Base-by-base conservation (phyloP, 2,329 filamentous ascomycete genomes). In the Penicillium sp. region DNA sequence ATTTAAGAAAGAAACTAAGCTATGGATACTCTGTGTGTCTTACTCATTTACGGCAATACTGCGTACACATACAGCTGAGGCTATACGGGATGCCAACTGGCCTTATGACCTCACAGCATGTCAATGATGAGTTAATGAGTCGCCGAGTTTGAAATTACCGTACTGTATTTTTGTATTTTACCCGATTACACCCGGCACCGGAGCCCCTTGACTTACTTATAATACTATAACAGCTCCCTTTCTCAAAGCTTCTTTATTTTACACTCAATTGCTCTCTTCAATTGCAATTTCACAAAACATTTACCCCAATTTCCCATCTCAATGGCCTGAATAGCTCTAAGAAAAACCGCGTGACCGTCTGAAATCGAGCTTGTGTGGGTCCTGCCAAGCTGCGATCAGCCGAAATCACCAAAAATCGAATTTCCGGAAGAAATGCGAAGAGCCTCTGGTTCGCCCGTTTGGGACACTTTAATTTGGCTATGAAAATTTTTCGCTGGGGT, bases 351-450 rank as follows among this genome's bases (percentile, higher is more conserved):
- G 53, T 51, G 53, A 26, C 14, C 43, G 45, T 46, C 52, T 55
- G 53, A 40, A 44, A 60, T 61, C 53, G 56, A 66, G 63, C 63
- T 66, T 59, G 52, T 66, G 63, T 65, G 62, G 63, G 63, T 65
- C 63, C 45, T 45, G 62, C 63, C 62, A 65, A 63, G 59, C 55
- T 62, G 61, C 56, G 59, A 63, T 57, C 61, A 58, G 56, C 61
- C 62, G 56, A 57, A 44, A 58, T 63, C 58, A 57, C 50, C 36
- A 51, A 58, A 48, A 58, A 44, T 57, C 53, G 48, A 54, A 46
- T 55, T 57, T 55, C 50, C 38, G 41, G 37, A 41, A 59, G 46
- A 52, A 38, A 50, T 49, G 55, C 48, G 19, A 47, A 61, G 58
- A 63, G 61, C 61, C 61, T 59, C 61, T 41, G 37, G 51, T 45